Evolutionary conservation across 1,284 basidiomycete genomes (phyloP).

Genomic region (Coriolopsis trogii): DNA sequence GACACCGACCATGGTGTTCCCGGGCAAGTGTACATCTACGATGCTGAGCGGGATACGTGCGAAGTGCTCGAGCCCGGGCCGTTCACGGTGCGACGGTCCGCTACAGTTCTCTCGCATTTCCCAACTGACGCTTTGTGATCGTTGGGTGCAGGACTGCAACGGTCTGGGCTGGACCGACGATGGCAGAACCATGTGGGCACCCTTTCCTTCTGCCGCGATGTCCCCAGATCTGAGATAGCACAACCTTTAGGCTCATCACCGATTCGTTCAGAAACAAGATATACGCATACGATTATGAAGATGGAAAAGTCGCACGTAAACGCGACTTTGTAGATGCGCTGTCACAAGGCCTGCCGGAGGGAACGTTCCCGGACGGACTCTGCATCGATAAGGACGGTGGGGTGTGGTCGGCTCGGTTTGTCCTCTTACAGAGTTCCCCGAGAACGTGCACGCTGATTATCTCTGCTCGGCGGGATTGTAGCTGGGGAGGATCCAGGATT

Average conservation of each 20-base stretch:
- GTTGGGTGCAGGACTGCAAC: conserved; percentile 54
- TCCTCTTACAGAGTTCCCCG: conserved; percentile 14
- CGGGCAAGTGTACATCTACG: conserved; percentile 62
- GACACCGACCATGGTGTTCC: conserved; percentile 51
- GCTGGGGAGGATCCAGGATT: conserved; percentile 66
- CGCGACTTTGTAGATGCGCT: conserved; percentile 59
- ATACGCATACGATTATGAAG: conserved; percentile 66
- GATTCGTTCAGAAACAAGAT: conserved; percentile 65
- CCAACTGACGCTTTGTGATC: conserved; percentile 10
- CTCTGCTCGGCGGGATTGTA: conserved; percentile 28
- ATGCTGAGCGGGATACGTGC: conserved; percentile 49
- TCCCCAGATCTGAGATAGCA: conserved; percentile 19
- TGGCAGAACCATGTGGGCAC: conserved; percentile 56
- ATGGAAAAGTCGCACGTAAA: conserved; percentile 56
- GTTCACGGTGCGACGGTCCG: conserved; percentile 53
- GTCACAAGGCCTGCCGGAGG: conserved; percentile 50
- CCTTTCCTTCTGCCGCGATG: conserved; percentile 14
- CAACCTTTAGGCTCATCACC: conserved; percentile 60
- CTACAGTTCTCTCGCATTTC: conserved; percentile 2
- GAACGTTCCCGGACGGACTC: conserved; percentile 63
- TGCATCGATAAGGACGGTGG: conserved; percentile 67
- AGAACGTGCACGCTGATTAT: conserved; percentile 15
- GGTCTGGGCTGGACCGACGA: conserved; percentile 67
- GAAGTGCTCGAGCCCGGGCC: conserved; percentile 62
- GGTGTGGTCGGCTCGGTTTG: conserved; percentile 69